Conservation (phyloP, 2,329 filamentous ascomycete genomes). For the Ceratocystis lukuohia region DNA sequence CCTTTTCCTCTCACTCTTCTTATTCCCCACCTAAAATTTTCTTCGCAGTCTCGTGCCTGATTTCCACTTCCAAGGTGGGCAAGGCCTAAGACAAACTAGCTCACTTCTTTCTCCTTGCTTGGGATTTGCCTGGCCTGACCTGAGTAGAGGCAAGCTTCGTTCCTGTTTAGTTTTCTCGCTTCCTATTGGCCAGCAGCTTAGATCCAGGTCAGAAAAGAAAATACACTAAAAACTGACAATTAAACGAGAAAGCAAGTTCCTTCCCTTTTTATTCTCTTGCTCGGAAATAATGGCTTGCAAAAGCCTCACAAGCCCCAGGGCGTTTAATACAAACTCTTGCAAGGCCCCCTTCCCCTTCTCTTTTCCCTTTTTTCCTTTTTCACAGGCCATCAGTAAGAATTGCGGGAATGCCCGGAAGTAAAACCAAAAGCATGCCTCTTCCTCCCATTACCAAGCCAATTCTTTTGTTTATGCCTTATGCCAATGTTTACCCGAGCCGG, state of each 20-base stretch:
- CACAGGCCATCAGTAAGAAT: not conserved
- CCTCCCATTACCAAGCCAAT: no score
- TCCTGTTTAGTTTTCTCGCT: not conserved
- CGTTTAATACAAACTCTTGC: no score
- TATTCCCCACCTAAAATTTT: not conserved
- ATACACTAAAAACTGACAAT: not conserved
- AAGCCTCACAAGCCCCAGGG: no score
- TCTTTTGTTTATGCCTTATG: not conserved
- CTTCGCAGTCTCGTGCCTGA: constrained; percentile 4
- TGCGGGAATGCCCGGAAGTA: not conserved
- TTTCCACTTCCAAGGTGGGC: not conserved
- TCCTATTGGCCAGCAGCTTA: not conserved
- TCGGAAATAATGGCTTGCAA: no score
- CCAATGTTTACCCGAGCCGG: not conserved
- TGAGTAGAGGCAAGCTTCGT: not conserved
- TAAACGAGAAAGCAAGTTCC: not conserved
- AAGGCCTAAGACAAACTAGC: not conserved
- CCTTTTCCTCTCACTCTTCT: not conserved
- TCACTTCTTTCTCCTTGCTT: no score
- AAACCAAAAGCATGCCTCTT: no score
- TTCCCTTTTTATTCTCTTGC: not conserved
- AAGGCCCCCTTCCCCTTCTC: not conserved
- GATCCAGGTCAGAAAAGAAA: not conserved
- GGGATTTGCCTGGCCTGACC: no score
- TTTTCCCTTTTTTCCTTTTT: not conserved